Evolutionary conservation across 768 basidiomycete species (phyloP), one percentile per base, ranked within the genome.

Genomic region (Pleurotus djamor): DNA sequence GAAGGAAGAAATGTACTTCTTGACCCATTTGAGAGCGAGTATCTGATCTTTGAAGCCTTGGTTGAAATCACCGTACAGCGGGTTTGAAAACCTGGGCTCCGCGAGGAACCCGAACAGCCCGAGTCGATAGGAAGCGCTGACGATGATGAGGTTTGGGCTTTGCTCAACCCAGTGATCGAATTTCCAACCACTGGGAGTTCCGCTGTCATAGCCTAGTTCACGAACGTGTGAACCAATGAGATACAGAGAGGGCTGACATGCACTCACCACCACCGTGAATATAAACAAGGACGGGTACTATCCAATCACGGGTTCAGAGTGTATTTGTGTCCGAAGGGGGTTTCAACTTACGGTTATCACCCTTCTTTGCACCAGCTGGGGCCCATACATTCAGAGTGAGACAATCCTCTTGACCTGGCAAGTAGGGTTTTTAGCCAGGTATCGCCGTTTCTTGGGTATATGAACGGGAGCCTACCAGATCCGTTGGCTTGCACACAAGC

Each of bases 161-260:
- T 86, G 86, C 47, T 86, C 71, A 52, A 89, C 71, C 86, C 85
- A 88, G 63, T 77, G 72, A 63, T 87, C 81, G 65, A 86, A 88
- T 1, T 85, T 84, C 83, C 82, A 88, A 66, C 82, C 83, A 1
- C 72, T 74, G 0, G 84, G 86, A 66, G 86, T 87, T 7, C 87
- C 85, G 62, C 66, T 83, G 14, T 80, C 66, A 59, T 84, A 88
- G 21, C 81, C 83, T 84, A 28, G 13, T 47, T 32, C 36, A 43
- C 14, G 52, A 13, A 14, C 10, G 38, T 10, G 10, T 10, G 37
- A 12, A 32, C 21, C 45, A 9, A 28, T 4, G 35, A 5, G 47
- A 5, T 48, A 36, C 21, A 12, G 48, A 3, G 10, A 43, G n/a
- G 7, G 36, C 17, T 32, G 1, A 38, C 60, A 52, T 36, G 7